These are phyloP conservation scores for Monosporascus cannonballus DNA, from an alignment of 2,329 filamentous ascomycete species.

Conservation along the genomic window DNA sequence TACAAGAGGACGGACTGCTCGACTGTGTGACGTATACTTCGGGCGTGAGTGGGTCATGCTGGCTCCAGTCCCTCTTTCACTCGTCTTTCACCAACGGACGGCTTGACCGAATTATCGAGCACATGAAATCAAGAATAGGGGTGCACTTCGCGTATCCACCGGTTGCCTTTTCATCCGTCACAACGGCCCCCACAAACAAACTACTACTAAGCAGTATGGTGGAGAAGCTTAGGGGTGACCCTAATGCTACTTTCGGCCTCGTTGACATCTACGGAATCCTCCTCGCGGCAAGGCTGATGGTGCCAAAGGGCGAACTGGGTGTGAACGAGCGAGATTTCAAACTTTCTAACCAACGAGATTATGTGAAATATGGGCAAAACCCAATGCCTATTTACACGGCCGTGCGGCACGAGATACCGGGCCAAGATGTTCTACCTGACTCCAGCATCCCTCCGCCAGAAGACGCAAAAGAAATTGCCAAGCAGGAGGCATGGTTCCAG, in stretches of 20 bases:
- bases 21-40: slow-evolving; percentile 94
- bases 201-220: slow-evolving; percentile 82
- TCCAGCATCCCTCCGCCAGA: slow-evolving; percentile 33
- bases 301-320: slow-evolving; percentile 77
- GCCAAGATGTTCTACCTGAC: slow-evolving; percentile 40
- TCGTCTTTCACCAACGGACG: slow-evolving; percentile 68
- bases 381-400: slow-evolving; percentile 94
- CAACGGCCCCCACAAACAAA: slow-evolving; percentile 89
- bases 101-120: slow-evolving; percentile 67
- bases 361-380: slow-evolving; percentile 69
- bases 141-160: slow-evolving; percentile 93
- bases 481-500: slow-evolving; percentile 83
- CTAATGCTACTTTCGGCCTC: slow-evolving; percentile 74
- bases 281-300: slow-evolving; percentile 74
- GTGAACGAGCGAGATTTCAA: slow-evolving; percentile 79
- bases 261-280: slow-evolving; percentile 91
- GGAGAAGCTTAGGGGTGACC: slow-evolving; percentile 83
- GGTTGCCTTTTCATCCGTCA: slow-evolving; percentile 70
- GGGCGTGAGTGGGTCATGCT: slow-evolving; percentile 92
- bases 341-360: slow-evolving; percentile 76
- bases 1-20: slow-evolving; percentile 81
- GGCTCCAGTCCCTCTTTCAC: slow-evolving; percentile 84
- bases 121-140: slow-evolving; percentile 77
- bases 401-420: slow-evolving; percentile 89
- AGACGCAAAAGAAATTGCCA: slow-evolving; percentile 45